These are phyloP conservation scores for Arabidopsis arenosa DNA, from an alignment of 345 rosid genomes.

Conservation along the genomic window DNA sequence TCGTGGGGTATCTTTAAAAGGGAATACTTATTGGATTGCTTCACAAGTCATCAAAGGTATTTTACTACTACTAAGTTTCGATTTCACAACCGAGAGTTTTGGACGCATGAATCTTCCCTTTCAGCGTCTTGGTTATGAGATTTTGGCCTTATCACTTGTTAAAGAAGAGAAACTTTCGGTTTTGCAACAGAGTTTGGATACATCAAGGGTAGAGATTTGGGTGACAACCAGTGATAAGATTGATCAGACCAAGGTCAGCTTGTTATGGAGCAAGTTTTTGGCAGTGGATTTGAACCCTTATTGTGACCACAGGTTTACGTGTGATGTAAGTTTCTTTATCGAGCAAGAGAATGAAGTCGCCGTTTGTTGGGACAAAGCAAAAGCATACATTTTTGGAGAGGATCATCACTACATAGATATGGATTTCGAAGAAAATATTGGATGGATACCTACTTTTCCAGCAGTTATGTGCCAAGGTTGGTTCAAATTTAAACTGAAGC, in stretches of 20 bases:
- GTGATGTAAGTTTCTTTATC: slow-evolving; percentile 6
- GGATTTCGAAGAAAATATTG: background rate
- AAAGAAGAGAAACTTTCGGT: background rate
- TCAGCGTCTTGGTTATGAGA: background rate
- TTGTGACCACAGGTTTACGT: background rate
- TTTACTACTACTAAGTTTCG: background rate
- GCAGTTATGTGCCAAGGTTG: background rate
- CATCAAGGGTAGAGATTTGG: background rate
- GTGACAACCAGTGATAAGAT: background rate
- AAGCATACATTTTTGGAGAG: background rate
- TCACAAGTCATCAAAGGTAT: background rate
- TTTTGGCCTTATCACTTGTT: background rate
- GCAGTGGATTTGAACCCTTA: background rate
- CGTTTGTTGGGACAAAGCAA: background rate
- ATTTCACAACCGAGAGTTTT: background rate
- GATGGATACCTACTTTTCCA: background rate
- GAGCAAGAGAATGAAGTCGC: background rate
- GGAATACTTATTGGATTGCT: slow-evolving; percentile 1
- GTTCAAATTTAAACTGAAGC: background rate
- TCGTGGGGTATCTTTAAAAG: background rate
- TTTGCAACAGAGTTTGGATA: background rate
- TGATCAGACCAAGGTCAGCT: background rate
- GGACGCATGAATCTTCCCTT: background rate
- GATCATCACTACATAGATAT: background rate
- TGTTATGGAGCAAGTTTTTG: background rate